Percentiles rank a stretch among this genome's conserved stretches.
Conservation (phyloP, 306 rosid genomes). For the Trifolium repens region DNA sequence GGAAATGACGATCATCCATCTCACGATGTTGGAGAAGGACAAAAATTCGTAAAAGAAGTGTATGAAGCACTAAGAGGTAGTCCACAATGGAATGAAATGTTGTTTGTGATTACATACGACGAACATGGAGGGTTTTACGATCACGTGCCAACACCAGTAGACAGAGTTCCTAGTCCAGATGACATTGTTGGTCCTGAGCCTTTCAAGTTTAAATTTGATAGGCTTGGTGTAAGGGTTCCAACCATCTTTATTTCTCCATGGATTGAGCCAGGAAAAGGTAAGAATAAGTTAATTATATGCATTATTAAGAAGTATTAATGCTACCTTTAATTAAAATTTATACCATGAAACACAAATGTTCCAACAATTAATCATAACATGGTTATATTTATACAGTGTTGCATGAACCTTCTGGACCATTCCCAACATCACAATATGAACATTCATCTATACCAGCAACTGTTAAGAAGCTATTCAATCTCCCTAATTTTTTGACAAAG, state of each 20-base stretch:
- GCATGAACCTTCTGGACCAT: slow-evolving; percentile 42
- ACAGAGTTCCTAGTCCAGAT: slow-evolving; percentile 37
- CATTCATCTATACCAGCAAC: slow-evolving; percentile 45
- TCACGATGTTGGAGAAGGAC: slow-evolving; percentile 78
- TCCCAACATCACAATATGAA: slow-evolving; percentile 42
- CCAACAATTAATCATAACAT: not conserved
- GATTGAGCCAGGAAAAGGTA: slow-evolving; percentile 36
- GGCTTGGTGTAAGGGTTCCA: slow-evolving; percentile 44
- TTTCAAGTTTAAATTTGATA: slow-evolving; percentile 36
- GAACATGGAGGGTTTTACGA: slow-evolving; percentile 67
- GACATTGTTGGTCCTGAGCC: slow-evolving; percentile 34
- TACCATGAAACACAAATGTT: not conserved
- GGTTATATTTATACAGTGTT: slow-evolving; percentile 23
- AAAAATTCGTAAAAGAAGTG: slow-evolving; percentile 61
- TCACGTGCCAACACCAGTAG: slow-evolving; percentile 39
- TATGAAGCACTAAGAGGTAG: slow-evolving; percentile 70
- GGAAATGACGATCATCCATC: slow-evolving; percentile 87
- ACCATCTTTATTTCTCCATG: slow-evolving; percentile 41
- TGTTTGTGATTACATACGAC: slow-evolving; percentile 68
- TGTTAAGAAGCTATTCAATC: slow-evolving; percentile 40
- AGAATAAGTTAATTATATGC: not conserved
- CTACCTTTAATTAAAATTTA: not conserved
- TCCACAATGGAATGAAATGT: slow-evolving; percentile 81
- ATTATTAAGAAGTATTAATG: not conserved
- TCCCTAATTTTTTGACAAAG: slow-evolving; percentile 37